phyloP scores from a whole-genome alignment of 2,329 filamentous ascomycete species.

The Magnaporthales sp. region DNA sequence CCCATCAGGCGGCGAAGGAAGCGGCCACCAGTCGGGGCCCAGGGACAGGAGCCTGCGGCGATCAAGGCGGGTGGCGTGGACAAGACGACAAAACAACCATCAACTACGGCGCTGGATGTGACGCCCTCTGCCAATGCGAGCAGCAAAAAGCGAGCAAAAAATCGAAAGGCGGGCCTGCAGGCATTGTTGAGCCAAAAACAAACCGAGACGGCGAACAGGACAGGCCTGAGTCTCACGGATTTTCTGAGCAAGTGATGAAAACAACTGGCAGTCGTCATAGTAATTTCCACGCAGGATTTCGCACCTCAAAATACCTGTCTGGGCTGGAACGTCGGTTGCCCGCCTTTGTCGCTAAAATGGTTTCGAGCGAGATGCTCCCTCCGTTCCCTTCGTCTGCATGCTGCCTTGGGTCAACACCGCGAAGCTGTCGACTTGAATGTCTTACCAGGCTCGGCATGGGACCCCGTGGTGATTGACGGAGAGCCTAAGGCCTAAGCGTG shows the following conservation, averaged over 20 bases:
- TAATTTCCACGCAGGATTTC: background rate
- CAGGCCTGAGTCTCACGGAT: conserved; percentile 43
- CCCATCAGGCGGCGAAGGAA: conserved; percentile 16
- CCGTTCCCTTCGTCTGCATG: background rate
- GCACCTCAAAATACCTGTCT: background rate
- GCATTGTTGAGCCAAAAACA: conserved; percentile 50
- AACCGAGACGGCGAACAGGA: conserved; percentile 20
- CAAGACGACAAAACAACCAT: background rate
- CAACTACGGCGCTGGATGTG: conserved; percentile 5
- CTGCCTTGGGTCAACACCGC: background rate
- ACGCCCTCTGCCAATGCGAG: conserved; percentile 39
- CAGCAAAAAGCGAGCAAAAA: conserved; percentile 59
- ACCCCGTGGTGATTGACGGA: too few species aligned
- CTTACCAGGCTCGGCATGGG: background rate
- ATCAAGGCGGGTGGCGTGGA: conserved; percentile 13
- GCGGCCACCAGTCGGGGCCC: conserved; percentile 10
- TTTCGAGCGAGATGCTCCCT: background rate
- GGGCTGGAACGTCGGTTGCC: background rate
- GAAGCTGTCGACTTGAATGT: background rate
- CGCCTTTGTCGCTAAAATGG: background rate
- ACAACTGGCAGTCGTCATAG: background rate
- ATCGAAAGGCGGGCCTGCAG: conserved; percentile 56
- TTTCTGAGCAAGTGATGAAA: conserved; percentile 35
- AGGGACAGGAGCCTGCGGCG: conserved; percentile 16
- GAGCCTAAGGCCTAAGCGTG: too few species aligned